Conservation (phyloP, 2,329 filamentous ascomycete species). For the Fusarium falciforme region DNA sequence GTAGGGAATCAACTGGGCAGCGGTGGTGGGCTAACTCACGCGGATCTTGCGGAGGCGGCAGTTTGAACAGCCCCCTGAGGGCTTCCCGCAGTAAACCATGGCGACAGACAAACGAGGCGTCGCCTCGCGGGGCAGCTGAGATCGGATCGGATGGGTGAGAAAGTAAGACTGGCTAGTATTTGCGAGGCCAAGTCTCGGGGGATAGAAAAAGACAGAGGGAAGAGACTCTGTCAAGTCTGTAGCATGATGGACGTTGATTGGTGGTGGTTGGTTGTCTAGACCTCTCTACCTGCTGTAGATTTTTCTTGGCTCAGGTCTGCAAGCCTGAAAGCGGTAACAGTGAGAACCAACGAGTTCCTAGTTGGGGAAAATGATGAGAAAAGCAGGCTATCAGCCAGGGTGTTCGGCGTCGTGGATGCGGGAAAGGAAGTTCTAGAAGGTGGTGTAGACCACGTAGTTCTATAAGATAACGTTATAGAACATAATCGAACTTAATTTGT, state of each 20-base stretch:
- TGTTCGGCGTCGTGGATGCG: background rate
- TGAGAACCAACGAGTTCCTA: background rate
- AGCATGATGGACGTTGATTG: conserved; percentile 34
- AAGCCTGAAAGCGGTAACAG: conserved; percentile 4
- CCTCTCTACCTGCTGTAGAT: background rate
- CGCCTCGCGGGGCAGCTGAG: background rate
- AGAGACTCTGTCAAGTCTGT: conserved; percentile 27
- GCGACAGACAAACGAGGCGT: conserved; percentile 5
- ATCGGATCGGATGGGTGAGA: background rate
- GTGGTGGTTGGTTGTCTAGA: background rate
- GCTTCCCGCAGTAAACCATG: conserved; percentile 70
- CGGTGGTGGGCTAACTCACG: conserved; percentile 52
- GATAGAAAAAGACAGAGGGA: conserved; percentile 1
- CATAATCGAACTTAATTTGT: conserved; percentile 9
- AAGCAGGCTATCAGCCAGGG: background rate
- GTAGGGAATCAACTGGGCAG: background rate
- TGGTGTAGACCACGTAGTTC: background rate
- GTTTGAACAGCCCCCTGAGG: conserved; percentile 66
- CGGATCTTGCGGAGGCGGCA: conserved; percentile 68
- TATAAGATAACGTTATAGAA: background rate
- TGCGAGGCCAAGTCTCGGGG: conserved; percentile 3
- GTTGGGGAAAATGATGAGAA: background rate
- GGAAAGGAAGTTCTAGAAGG: background rate
- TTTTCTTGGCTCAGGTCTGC: conserved; percentile 3
- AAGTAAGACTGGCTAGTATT: background rate